phyloP scores from a whole-genome alignment of 1,284 basidiomycete genomes.

The Leccinum colubrinum region DNA sequence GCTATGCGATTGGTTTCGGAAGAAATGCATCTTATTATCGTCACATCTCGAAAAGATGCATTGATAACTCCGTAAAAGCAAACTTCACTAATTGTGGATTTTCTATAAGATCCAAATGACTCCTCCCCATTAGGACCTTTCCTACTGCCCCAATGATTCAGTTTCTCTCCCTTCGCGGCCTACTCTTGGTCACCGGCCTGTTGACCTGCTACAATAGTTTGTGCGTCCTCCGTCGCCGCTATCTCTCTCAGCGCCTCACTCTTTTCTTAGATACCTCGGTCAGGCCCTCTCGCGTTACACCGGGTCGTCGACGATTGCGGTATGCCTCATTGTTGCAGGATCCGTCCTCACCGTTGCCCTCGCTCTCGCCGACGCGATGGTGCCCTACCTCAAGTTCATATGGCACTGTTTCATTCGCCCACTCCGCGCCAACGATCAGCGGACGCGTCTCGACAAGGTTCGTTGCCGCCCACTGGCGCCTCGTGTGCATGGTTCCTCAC shows the following conservation, averaged over 20 bases:
- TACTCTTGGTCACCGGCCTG: conserved; percentile 20
- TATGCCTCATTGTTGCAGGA: conserved; percentile 24
- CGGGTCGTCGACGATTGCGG: conserved; percentile 22
- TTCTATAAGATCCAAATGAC: conserved; percentile 16
- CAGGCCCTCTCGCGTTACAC: conserved; percentile 28
- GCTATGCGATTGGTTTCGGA: conserved; percentile 15
- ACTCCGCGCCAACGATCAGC: conserved; percentile 38
- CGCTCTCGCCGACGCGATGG: conserved; percentile 28
- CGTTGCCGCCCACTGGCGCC: not conserved
- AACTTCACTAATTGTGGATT: not conserved
- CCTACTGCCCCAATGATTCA: not conserved
- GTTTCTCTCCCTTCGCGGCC: conserved; percentile 12
- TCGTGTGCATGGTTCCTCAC: not conserved
- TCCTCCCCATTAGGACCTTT: not conserved
- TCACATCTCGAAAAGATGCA: not conserved
- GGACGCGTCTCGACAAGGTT: conserved; percentile 45
- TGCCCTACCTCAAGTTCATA: conserved; percentile 43
- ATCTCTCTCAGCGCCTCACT: not conserved
- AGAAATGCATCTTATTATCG: not conserved
- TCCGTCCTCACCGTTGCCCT: conserved; percentile 22
- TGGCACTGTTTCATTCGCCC: conserved; percentile 50
- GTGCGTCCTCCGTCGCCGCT: conserved; percentile 6
- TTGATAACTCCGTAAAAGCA: not conserved
- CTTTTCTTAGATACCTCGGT: conserved; percentile 13
- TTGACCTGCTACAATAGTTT: conserved; percentile 18